phyloP scores from a whole-genome alignment of 2,329 filamentous ascomycete species.

The Fusarium proliferatum region DNA sequence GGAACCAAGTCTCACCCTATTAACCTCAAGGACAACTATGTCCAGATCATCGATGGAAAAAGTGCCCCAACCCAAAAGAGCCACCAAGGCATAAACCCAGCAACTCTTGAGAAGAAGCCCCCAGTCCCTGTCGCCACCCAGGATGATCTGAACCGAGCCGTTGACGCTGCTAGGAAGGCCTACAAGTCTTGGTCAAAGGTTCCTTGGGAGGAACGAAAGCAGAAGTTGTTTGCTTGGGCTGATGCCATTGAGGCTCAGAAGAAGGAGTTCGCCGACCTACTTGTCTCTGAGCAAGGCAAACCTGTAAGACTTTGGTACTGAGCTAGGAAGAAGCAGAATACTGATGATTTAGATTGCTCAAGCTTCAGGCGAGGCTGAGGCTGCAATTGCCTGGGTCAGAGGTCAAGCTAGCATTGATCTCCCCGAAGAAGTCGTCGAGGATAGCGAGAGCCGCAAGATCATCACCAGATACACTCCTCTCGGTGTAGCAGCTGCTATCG shows the following conservation, averaged over 20 bases:
- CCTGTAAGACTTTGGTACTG: conserved; percentile 27
- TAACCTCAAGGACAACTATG: conserved; percentile 26
- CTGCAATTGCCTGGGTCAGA: conserved; percentile 44
- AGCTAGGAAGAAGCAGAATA: rapidly evolving
- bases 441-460: conserved; percentile 47
- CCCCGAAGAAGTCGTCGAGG: conserved; percentile 53
- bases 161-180: conserved; percentile 38
- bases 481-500: conserved; percentile 59
- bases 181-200: conserved; percentile 45
- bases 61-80: conserved; percentile 24
- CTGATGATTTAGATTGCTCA: conserved; percentile 23
- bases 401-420: conserved; percentile 44
- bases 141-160: conserved; percentile 42
- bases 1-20: conserved; percentile 13
- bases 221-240: conserved; percentile 40
- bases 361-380: conserved; percentile 41
- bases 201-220: conserved; percentile 37
- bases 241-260: conserved; percentile 39
- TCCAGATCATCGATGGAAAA: conserved; percentile 43
- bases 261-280: conserved; percentile 38
- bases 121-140: conserved; percentile 42
- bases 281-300: conserved; percentile 47
- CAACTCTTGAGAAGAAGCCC: conserved; percentile 46
- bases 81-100: conserved; percentile 46
- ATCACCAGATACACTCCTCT: conserved; percentile 53